Conservation (phyloP, 2,329 filamentous ascomycete genomes). For the Cladosporium sp. region DNA sequence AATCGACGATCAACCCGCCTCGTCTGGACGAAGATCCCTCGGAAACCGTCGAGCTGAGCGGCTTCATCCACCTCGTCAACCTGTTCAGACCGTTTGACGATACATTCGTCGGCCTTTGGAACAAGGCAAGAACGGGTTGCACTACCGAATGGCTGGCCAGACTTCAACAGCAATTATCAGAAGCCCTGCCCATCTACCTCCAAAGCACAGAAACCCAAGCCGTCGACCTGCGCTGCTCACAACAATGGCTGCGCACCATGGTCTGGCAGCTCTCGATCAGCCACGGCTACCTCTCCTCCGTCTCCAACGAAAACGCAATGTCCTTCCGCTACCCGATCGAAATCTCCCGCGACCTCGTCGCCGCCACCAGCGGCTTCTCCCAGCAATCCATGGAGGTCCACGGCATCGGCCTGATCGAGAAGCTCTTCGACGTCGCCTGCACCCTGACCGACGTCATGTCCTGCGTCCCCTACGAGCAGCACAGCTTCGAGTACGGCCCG, state of each 20-base stretch:
- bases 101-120: conserved; percentile 58
- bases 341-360: conserved; percentile 54
- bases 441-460: conserved; percentile 68
- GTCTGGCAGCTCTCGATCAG: conserved; percentile 67
- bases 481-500: conserved; percentile 58
- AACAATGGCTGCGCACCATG: conserved; percentile 64
- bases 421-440: conserved; percentile 70
- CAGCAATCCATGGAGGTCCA: conserved; percentile 68
- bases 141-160: conserved; percentile 42
- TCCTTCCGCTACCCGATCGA: conserved; percentile 56
- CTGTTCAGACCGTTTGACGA: conserved; percentile 59
- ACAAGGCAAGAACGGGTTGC: conserved; percentile 47
- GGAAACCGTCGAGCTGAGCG: conserved; percentile 50
- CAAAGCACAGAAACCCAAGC: conserved; percentile 60
- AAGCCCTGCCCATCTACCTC: conserved; percentile 50
- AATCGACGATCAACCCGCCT: conserved; percentile 52
- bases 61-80: conserved; percentile 55
- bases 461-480: conserved; percentile 49
- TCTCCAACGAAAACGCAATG: conserved; percentile 53
- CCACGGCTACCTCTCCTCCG: conserved; percentile 54
- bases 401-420: conserved; percentile 71
- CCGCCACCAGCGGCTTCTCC: conserved; percentile 65
- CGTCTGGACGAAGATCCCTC: conserved; percentile 45
- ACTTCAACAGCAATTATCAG: conserved; percentile 46
- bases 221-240: conserved; percentile 61